Base-by-base conservation (phyloP, 164 flowering plant species). In the Umbilicus rupestris region DNA sequence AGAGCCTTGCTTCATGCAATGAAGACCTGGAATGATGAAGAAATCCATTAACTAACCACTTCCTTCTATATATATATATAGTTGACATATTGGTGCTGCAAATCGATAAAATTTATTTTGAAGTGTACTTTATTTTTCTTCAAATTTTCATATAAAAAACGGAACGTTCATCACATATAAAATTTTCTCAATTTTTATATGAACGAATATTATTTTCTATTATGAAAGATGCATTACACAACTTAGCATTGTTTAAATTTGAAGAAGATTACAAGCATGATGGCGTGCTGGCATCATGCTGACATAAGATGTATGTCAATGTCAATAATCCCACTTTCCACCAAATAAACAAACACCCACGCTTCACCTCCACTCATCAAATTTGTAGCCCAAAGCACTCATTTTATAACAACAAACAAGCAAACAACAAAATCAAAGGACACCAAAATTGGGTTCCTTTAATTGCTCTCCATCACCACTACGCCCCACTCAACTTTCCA, bases 1-100 rank as follows among this genome's bases (percentile, higher is more conserved):
- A n/a, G 39, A 60, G 37, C 64, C 5, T n/a, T 60, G 37, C 39
- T 60, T 33, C 64, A 60, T 30, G 64, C 64, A 17, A 60, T 60
- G 39, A 30, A 60, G 41, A 60, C 35, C n/a, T 60, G 41, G 39
- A 37, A 33, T 16, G 63, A 10, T 24, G 20, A 46, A 46, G n/a
- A 46, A 46, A 46, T 10, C 9, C 12, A 60, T 5, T 33, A 31
- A 31, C n/a, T 33, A 60, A 37, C n/a, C 31, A 33, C 41, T 37
- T 64, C 19, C n/a, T 46, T 46, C 37, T 3, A 41, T 41, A 10
- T 41, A 41, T 41, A 41, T 41, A 41, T 14, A 41, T 41, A 10
- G 45, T 41, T 41, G 45, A 41, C 10, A 41, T 41, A 10, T 41
- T 41, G 45, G 45, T 41, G 45, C 10, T 41, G n/a, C n/a, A n/a